Base-by-base conservation (phyloP, 768 basidiomycete genomes). In the Rhodocollybia butyracea region DNA sequence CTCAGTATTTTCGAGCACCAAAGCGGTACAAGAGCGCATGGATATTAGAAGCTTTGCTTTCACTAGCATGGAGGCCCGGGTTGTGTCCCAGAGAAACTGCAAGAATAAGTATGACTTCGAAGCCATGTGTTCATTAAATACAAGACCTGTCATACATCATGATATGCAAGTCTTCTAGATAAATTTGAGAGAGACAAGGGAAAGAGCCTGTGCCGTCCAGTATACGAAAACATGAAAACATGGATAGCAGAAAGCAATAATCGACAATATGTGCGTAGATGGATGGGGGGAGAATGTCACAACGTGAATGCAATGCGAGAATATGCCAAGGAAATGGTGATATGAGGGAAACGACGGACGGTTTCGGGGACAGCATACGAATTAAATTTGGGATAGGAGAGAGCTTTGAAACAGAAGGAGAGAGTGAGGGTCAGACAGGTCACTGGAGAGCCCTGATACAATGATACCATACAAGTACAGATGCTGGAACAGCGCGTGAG, bases 221-320 rank as follows among this genome's bases (percentile, higher is more conserved):
- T 53, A 30, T 31, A 22, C 51, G 41, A 43, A 53, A 53, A 53
- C 51, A 42, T 53, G 39, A 53, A 41, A 53, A n/a, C 39, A 41
- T 42, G 51, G 51, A 53, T 43, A 53, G 51, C 51, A 53, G 34
- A 53, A 34, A 53, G 51, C 51, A 53, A 53, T 42, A 30, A 53
- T 30, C n/a, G 27, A 42, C 51, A 40, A 38, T 21, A 24, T 8
- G 34, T 39, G 36, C 17, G 21, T 53, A 29, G 41, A 42, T 24
- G 34, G 22, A 27, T 41, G 26, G 19, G 22, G 26, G 38, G 51
- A 34, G 24, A 40, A 39, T 31, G 39, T 51, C 31, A 32, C 39
- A 53, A 41, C 42, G 51, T 30, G 19, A 27, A 43, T 53, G 39
- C 39, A 53, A 53, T 42, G 51, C 39, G 41, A 53, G 12, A 12